Base-by-base conservation (phyloP, 108 stramenopile genomes). In the Ochromonas danica region DNA sequence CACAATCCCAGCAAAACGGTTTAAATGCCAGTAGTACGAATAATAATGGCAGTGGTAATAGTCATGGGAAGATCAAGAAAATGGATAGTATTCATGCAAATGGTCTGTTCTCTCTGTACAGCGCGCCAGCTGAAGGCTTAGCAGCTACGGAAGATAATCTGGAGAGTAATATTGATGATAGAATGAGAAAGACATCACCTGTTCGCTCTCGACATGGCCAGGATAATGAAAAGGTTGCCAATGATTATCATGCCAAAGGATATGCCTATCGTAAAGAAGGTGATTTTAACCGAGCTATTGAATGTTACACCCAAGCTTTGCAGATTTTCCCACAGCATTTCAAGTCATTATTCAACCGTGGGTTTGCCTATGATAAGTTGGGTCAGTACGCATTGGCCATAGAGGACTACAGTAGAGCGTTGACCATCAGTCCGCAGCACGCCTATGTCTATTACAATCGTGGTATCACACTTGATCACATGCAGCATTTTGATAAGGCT, bases 261-360 rank as follows among this genome's bases (percentile, higher is more conserved):
- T 85, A 81, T 78, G 78, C 40, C 1, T 71, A 43, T 1, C 30
- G 84, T 1, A 85, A 82, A 42, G 28, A 40, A 14, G 84, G 84
- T 41, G 70, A 85, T 33, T 85, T 81, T 40, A 6, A 33, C 0
- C 61, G 27, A 1, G 84, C 84, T 27, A 74, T 85, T 42, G 78
- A 17, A 14, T 80, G 77, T 28, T 85, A 85, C 51, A 51, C 78
- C 40, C 14, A 17, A 1, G 84, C 84, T 27, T 38, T 85, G 22
- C 35, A 81, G 1, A 10, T 39, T 25, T 74, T 81, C 40, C 42
- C 41, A 42, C 3, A 10, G 17, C 81, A 85, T 71, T 82, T 85
- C 79, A 85, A 85, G 70, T 80, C 84, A 25, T 61, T 30, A 33
- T 85, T 85, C 62, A 85, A 85, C 65, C 63, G 84, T 27, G 84